Conservation (phyloP, 2,329 filamentous ascomycete species). For the Aureobasidium sp. region DNA sequence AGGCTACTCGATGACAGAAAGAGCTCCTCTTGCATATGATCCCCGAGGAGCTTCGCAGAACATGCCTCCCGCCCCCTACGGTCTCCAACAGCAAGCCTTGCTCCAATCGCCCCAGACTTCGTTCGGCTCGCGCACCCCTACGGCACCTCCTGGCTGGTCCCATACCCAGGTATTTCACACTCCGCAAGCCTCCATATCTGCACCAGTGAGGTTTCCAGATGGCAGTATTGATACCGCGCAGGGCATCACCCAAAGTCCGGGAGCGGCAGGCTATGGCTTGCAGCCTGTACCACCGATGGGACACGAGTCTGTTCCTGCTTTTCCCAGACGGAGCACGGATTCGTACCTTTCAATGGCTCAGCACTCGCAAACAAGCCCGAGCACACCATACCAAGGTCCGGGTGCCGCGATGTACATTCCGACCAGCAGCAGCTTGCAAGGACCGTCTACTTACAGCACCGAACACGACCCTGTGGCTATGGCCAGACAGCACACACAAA, state of each 20-base stretch:
- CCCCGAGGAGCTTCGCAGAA: not conserved
- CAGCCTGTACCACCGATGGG: not conserved
- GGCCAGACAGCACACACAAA: conserved; percentile 8
- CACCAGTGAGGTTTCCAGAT: not conserved
- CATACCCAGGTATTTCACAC: not conserved
- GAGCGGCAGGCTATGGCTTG: not conserved
- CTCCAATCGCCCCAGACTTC: not conserved
- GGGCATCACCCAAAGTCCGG: not conserved
- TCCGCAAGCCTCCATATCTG: not conserved
- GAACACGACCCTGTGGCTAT: not conserved
- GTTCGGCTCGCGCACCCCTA: not conserved
- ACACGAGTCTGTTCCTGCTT: not conserved
- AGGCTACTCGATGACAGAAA: not conserved
- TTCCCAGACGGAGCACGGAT: not conserved
- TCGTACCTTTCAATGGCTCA: not conserved
- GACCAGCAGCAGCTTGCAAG: not conserved
- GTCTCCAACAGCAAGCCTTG: not conserved
- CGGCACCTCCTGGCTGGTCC: not conserved
- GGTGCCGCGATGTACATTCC: not conserved
- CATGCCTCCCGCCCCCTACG: not conserved
- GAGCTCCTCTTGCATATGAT: not conserved
- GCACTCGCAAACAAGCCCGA: not conserved
- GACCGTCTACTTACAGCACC: not conserved
- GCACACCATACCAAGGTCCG: not conserved
- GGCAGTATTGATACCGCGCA: not conserved